A percentile compares a stretch with the other conserved stretches of the same genome.
These are phyloP conservation scores for Meyerozyma athensensis DNA, from an alignment of 1,139 yeast species.

Conservation along the genomic window DNA sequence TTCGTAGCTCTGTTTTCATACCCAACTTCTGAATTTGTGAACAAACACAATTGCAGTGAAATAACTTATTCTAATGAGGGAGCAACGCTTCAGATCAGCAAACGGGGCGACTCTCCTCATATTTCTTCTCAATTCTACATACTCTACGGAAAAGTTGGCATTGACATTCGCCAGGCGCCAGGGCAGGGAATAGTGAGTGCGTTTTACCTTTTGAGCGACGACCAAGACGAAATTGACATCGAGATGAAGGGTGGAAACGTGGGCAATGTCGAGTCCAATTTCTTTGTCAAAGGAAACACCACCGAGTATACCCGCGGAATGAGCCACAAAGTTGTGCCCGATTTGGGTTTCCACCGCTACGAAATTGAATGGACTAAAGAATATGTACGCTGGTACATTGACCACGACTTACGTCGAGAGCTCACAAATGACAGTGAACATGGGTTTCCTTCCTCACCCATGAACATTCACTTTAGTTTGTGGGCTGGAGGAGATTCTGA, in stretches of 20 bases:
- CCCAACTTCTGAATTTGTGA: no score
- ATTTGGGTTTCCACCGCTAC: constrained; percentile 26
- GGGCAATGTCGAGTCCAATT: constrained; percentile 36
- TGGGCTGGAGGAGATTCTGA: constrained; percentile 40
- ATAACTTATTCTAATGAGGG: not conserved
- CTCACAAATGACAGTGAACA: constrained; percentile 18
- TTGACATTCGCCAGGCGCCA: constrained; percentile 30
- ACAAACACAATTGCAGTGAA: no score
- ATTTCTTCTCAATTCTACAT: constrained; percentile 33
- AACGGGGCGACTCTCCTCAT: constrained; percentile 37
- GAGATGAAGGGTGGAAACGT: constrained; percentile 39
- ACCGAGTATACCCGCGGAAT: constrained; percentile 39
- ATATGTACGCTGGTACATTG: constrained; percentile 27
- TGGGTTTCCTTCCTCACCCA: constrained; percentile 37
- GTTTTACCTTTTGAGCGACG: constrained; percentile 43
- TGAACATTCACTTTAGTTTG: constrained; percentile 16
- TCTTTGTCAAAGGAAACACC: constrained; percentile 41
- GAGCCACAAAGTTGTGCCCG: constrained; percentile 21
- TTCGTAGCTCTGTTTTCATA: no score
- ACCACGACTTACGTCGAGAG: constrained; percentile 25
- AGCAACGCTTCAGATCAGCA: constrained; percentile 9
- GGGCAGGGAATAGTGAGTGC: constrained; percentile 44
- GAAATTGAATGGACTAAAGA: constrained; percentile 38
- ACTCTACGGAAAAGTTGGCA: constrained; percentile 40
- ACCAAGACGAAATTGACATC: constrained; percentile 44